phyloP scores from a whole-genome alignment of 75 land plant species.

The Cryptomeria japonica region DNA sequence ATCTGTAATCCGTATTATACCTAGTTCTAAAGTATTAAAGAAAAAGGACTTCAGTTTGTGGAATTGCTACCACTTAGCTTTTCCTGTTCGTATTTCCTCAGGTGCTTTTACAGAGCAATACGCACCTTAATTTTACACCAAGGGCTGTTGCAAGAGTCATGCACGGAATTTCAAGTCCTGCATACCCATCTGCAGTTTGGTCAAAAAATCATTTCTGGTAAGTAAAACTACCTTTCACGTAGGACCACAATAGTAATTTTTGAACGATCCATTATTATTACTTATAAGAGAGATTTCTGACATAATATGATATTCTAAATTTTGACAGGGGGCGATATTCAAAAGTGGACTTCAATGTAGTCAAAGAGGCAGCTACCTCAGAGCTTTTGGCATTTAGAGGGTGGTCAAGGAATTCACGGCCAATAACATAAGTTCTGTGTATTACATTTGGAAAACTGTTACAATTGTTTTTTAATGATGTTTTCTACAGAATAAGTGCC shows the following conservation, averaged over 20 bases:
- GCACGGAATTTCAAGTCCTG: slow-evolving; percentile 94
- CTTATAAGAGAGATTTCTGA: not conserved
- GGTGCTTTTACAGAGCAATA: slow-evolving; percentile 85
- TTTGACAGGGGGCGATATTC: slow-evolving; percentile 80
- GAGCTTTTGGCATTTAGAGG: slow-evolving; percentile 47
- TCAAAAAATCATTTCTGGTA: slow-evolving; percentile 96
- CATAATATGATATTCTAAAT: not conserved
- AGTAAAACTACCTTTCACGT: not conserved
- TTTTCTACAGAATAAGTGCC: too few species aligned
- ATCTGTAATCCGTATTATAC: too few species aligned
- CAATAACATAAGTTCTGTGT: not conserved
- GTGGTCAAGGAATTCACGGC: not conserved
- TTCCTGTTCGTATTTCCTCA: slow-evolving; percentile 14
- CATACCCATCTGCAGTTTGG: slow-evolving; percentile 86
- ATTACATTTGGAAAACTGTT: not conserved
- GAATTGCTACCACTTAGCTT: not conserved
- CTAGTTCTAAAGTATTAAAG: not conserved
- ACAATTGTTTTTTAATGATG: not conserved
- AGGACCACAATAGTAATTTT: not conserved
- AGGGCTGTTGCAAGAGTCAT: slow-evolving; percentile 96
- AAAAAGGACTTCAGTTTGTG: not conserved
- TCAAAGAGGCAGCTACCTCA: slow-evolving; percentile 74
- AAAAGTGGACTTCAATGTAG: slow-evolving; percentile 62
- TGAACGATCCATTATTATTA: not conserved
- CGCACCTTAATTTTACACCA: slow-evolving; percentile 69